These are phyloP conservation scores for Xylariomycetidae sp. DNA, from an alignment of 2,329 filamentous ascomycete genomes.

Conservation along the genomic window DNA sequence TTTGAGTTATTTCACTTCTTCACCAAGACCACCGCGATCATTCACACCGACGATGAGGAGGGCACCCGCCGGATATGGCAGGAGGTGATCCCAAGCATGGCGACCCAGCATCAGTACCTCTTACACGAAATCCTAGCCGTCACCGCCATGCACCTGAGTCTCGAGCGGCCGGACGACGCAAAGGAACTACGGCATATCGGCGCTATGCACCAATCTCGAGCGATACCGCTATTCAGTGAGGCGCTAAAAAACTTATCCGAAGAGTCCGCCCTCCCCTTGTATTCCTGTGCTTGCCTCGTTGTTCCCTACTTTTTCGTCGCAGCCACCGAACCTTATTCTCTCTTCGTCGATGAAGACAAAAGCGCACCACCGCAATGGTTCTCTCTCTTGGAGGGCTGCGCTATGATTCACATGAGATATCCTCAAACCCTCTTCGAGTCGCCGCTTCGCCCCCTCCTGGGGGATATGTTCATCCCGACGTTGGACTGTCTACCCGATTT, in stretches of 20 bases:
- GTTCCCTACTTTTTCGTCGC: slow-evolving; percentile 19
- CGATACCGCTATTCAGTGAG: slow-evolving; percentile 15
- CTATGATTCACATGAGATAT: slow-evolving; percentile 11
- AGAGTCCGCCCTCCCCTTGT: slow-evolving; percentile 15
- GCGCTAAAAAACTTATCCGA: slow-evolving; percentile 10
- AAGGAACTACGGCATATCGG: slow-evolving; percentile 11
- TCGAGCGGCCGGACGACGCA: slow-evolving; percentile 6
- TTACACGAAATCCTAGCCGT: slow-evolving; percentile 20
- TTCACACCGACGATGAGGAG: slow-evolving; percentile 14
- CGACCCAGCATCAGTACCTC: slow-evolving; percentile 16
- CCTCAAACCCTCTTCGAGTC: slow-evolving; percentile 7
- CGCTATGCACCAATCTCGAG: slow-evolving; percentile 16
- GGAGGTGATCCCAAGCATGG: slow-evolving; percentile 14
- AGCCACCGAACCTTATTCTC: slow-evolving; percentile 13
- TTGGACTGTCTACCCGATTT: slow-evolving; percentile 10
- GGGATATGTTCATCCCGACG: slow-evolving; percentile 8
- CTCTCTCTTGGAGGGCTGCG: slow-evolving; percentile 16
- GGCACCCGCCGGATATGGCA: slow-evolving; percentile 12
- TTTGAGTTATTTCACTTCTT: slow-evolving; percentile 20
- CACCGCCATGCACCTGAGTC: slow-evolving; percentile 16
- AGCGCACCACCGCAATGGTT: slow-evolving; percentile 20
- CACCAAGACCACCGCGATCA: slow-evolving; percentile 9
- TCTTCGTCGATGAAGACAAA: slow-evolving; percentile 17
- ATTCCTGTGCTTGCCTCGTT: slow-evolving; percentile 20
- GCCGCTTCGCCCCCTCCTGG: slow-evolving; percentile 12